phyloP scores from a whole-genome alignment of 768 basidiomycete species.

The Phylloporus sp. region DNA sequence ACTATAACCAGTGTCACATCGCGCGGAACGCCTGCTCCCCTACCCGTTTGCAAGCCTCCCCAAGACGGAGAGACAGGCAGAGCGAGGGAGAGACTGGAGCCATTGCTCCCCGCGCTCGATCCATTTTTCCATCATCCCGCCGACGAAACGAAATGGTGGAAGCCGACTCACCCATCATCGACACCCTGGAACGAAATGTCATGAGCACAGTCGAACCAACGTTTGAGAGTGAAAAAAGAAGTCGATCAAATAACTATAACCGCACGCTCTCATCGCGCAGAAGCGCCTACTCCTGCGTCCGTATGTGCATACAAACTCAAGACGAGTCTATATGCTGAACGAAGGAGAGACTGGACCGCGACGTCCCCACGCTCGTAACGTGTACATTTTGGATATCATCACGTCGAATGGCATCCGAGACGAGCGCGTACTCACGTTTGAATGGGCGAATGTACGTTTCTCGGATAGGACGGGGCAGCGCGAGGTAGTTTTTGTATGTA shows the following conservation, averaged over 20 bases:
- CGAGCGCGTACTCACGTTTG: slow-evolving; percentile 13
- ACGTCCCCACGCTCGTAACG: slow-evolving; percentile 30
- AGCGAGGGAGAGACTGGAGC: slow-evolving; percentile 23
- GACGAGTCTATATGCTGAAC: slow-evolving; percentile 32
- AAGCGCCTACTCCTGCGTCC: slow-evolving; percentile 33
- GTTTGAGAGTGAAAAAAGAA: not conserved
- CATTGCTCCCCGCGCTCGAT: slow-evolving; percentile 22
- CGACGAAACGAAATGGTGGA: slow-evolving; percentile 6
- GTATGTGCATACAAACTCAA: slow-evolving; percentile 33
- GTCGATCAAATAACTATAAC: slow-evolving; percentile 35
- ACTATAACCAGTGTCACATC: slow-evolving; percentile 28
- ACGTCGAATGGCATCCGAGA: slow-evolving; percentile 4
- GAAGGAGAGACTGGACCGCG: slow-evolving; percentile 31
- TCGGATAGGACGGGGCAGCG: not conserved
- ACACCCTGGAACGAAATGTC: slow-evolving; percentile 3
- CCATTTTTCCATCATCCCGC: slow-evolving; percentile 25
- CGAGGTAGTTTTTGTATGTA: slow-evolving; percentile 12
- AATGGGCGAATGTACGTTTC: not conserved
- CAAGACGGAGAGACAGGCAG: slow-evolving; percentile 26
- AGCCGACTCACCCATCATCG: slow-evolving; percentile 5
- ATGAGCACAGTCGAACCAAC: slow-evolving; percentile 10
- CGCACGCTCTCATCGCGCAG: slow-evolving; percentile 29
- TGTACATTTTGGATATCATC: slow-evolving; percentile 29
- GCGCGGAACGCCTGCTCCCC: slow-evolving; percentile 22
- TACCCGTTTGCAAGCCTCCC: slow-evolving; percentile 21